Conservation (phyloP, 2,329 filamentous ascomycete genomes). For the Fusarium sororula region DNA sequence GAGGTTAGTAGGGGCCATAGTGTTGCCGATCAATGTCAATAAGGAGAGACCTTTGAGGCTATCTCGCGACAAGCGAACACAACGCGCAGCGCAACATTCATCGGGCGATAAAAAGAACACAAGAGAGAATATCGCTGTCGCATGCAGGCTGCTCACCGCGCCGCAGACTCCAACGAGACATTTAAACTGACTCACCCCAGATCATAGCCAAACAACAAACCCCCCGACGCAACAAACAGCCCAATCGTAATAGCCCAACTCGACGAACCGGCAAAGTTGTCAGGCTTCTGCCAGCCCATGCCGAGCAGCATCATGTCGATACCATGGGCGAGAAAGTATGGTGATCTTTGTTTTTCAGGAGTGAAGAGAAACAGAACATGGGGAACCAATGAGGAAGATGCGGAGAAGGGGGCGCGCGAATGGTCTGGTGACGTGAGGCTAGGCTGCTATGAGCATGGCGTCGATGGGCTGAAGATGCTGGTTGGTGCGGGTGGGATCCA, state of each 20-base stretch:
- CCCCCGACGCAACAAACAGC: slow-evolving; percentile 74
- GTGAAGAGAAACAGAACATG: neutral
- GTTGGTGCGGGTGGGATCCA: neutral
- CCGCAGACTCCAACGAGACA: slow-evolving; percentile 6
- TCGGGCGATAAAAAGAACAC: neutral
- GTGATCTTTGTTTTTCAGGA: neutral
- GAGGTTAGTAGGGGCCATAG: slow-evolving; percentile 30
- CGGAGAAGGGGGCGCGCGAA: neutral
- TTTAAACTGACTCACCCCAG: slow-evolving; percentile 63
- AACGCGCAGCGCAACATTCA: neutral
- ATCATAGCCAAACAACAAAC: slow-evolving; percentile 75
- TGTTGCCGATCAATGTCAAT: neutral
- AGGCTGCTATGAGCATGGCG: neutral
- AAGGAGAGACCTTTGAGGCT: neutral
- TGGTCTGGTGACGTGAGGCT: neutral
- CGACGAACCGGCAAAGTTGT: slow-evolving; percentile 77
- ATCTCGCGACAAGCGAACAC: neutral
- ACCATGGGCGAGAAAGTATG: neutral
- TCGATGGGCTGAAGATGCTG: too few species aligned
- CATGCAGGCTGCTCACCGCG: neutral
- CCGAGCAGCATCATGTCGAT: slow-evolving; percentile 65
- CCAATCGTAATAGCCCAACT: slow-evolving; percentile 77
- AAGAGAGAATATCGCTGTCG: neutral
- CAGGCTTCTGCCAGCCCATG: slow-evolving; percentile 78
- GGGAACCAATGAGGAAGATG: neutral